Percentiles rank a stretch among this genome's conserved stretches.
phyloP scores from a whole-genome alignment of 768 basidiomycete species.

The Terana coerulea region DNA sequence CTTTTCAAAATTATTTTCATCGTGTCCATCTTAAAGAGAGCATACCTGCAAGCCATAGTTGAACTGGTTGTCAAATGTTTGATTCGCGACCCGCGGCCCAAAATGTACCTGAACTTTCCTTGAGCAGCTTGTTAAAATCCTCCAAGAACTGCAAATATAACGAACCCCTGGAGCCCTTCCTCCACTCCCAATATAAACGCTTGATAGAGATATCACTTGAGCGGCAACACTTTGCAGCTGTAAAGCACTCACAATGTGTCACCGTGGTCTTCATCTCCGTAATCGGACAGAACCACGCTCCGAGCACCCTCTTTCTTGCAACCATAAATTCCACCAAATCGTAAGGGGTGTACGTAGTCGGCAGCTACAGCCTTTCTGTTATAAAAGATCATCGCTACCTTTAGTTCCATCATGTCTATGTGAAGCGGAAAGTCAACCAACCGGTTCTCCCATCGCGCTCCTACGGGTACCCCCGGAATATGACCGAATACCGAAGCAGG shows the following conservation, averaged over 20 bases:
- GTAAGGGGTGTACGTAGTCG: slow-evolving; percentile 1
- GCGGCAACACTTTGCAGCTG: background rate
- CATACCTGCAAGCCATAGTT: slow-evolving; percentile 1
- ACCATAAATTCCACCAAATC: slow-evolving; percentile 10
- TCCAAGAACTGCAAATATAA: background rate
- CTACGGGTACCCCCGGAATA: background rate
- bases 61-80: slow-evolving; percentile 3
- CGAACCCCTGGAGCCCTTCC: slow-evolving; percentile 1
- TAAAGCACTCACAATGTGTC: slow-evolving; percentile 5
- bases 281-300: slow-evolving; percentile 5
- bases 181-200: slow-evolving; percentile 7
- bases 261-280: slow-evolving; percentile 7
- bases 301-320: slow-evolving; percentile 5
- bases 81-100: slow-evolving; percentile 1
- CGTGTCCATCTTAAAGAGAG: too few species aligned
- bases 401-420: background rate
- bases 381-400: background rate
- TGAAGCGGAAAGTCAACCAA: background rate
- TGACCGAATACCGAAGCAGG: slow-evolving; percentile 4
- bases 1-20: background rate
- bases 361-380: background rate
- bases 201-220: background rate
- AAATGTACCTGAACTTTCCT: background rate
- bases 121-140: background rate
- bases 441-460: background rate